Percentiles rank a stretch among this genome's conserved stretches.
These are phyloP conservation scores for Nicotiana undulata DNA, from an alignment of 257 asterid genomes.

Conservation along the genomic window DNA sequence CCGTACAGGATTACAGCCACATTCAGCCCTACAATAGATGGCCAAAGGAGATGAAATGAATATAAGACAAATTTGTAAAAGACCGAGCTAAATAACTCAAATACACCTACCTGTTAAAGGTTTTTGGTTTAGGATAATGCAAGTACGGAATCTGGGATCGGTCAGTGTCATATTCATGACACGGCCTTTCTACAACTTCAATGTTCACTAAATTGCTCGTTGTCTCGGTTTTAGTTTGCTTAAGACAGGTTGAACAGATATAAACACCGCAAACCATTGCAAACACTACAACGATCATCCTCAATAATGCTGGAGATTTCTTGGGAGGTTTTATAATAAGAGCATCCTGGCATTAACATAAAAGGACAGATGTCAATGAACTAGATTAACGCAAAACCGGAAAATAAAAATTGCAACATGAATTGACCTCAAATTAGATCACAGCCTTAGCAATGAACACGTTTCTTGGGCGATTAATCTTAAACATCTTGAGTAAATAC, in stretches of 20 bases:
- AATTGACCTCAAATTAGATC: not conserved
- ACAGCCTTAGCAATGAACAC: not conserved
- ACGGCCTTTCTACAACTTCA: constrained; percentile 29
- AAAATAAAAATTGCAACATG: not conserved
- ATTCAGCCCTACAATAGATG: constrained; percentile 15
- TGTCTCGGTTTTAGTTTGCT: constrained; percentile 36
- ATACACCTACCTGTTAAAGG: constrained; percentile 53
- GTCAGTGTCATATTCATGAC: constrained; percentile 27
- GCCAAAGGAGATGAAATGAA: not conserved
- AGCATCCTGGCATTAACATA: constrained; percentile 38
- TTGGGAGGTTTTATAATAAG: constrained; percentile 59
- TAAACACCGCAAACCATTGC: constrained; percentile 65
- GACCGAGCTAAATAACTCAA: not conserved
- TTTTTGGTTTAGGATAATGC: constrained; percentile 77
- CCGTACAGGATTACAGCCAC: constrained; percentile 17
- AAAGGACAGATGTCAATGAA: constrained; percentile 8
- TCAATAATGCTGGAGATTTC: constrained; percentile 57
- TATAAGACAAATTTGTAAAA: not conserved
- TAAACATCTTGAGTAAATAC: not conserved
- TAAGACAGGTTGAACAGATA: constrained; percentile 63
- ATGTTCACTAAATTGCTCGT: constrained; percentile 23
- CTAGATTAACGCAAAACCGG: not conserved
- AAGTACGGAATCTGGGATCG: constrained; percentile 48
- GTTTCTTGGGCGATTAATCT: not conserved
- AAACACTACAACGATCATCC: constrained; percentile 59